Evolutionary conservation across 768 basidiomycete genomes (phyloP).

Genomic region (Rhodotorula toruloides): DNA sequence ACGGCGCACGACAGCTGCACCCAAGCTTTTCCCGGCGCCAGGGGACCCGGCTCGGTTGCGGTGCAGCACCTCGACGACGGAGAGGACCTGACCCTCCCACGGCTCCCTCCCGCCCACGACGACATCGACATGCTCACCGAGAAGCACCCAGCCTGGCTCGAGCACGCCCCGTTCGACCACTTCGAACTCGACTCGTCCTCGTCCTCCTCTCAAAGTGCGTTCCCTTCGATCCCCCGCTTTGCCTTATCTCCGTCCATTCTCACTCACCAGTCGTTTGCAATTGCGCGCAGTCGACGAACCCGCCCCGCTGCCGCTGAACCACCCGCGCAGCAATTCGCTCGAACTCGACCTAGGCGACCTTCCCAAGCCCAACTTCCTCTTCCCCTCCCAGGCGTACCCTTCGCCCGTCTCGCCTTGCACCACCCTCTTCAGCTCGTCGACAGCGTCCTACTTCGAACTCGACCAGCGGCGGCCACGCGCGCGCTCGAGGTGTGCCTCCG

Average conservation of each 20-base stretch:
- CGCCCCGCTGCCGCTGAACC: background rate
- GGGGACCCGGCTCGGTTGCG: too few relatives aligned
- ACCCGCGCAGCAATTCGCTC: constrained; percentile 14
- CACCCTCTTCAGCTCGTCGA: background rate
- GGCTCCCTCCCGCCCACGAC: too few relatives aligned
- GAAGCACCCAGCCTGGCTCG: too few relatives aligned
- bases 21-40: too few relatives aligned
- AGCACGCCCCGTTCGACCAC: too few relatives aligned
- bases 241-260: background rate
- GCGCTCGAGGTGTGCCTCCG: background rate
- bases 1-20: too few relatives aligned
- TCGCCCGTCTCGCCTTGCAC: background rate
- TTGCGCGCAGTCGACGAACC: background rate
- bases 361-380: background rate
- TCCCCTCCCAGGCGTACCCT: background rate
- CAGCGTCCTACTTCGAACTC: background rate
- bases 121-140: too few relatives aligned
- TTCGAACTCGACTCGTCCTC: background rate
- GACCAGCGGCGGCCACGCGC: too few relatives aligned
- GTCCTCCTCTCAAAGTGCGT: too few relatives aligned
- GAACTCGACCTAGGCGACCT: constrained; percentile 9
- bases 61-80: too few relatives aligned
- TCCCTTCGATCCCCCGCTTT: too few relatives aligned
- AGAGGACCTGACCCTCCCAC: too few relatives aligned
- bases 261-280: background rate